Conservation (phyloP, 306 rosid genomes). For the Cucumis hystrix region DNA sequence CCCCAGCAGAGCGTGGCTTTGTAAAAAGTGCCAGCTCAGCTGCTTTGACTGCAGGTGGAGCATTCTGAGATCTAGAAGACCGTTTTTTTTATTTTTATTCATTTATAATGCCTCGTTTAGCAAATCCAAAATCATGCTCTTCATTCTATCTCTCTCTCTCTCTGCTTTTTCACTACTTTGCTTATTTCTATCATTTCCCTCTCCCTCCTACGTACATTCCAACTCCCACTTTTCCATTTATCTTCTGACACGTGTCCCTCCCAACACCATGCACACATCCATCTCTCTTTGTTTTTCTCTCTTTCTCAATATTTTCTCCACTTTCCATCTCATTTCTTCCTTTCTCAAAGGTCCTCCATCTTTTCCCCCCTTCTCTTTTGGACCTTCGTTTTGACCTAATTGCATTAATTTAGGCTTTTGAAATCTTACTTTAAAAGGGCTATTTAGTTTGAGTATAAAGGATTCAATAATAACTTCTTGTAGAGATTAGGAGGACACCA, state of each 20-base stretch:
- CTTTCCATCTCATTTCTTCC: not conserved
- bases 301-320: not conserved
- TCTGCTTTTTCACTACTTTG: constrained; percentile 1
- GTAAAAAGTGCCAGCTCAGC: constrained; percentile 6
- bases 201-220: not conserved
- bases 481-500: too few relatives aligned
- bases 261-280: not conserved
- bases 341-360: not conserved
- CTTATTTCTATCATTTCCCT: not conserved
- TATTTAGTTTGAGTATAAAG: too few relatives aligned
- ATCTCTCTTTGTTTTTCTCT: not conserved
- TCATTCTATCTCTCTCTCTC: not conserved
- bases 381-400: not conserved
- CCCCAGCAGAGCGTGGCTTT: constrained; percentile 10
- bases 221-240: not conserved
- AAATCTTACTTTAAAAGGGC: not conserved
- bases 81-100: not conserved
- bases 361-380: not conserved
- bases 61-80: not conserved
- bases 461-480: not conserved
- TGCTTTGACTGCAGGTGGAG: not conserved
- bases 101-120: not conserved
- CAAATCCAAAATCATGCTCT: not conserved
- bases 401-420: not conserved
- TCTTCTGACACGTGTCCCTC: constrained; percentile 2